phyloP scores from a whole-genome alignment of 1,139 yeast genomes.

The Debaryomyces psychrophilus region DNA sequence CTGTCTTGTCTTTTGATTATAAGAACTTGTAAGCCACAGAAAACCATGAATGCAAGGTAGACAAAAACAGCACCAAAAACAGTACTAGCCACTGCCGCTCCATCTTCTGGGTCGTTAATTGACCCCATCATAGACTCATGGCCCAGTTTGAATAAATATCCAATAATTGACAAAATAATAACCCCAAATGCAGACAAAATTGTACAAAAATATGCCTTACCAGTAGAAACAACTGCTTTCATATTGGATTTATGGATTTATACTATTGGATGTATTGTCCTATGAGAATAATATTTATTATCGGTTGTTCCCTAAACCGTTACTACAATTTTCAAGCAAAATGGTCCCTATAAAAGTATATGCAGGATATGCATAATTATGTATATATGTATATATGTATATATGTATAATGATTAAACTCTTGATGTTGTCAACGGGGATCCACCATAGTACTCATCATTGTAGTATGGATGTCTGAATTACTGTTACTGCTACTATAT shows the following conservation, averaged over 20 bases:
- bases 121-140: slow-evolving; percentile 96
- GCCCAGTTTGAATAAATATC: slow-evolving; percentile 73
- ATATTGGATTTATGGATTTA: slow-evolving; percentile 16
- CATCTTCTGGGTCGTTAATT: slow-evolving; percentile 86
- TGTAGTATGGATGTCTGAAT: slow-evolving; percentile 3
- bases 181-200: slow-evolving; percentile 89
- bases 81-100: slow-evolving; percentile 90
- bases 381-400: slow-evolving; percentile 1
- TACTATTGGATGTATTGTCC: not conserved
- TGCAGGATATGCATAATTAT: slow-evolving; percentile 3
- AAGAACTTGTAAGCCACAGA: slow-evolving; percentile 85
- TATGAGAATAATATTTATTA: not conserved
- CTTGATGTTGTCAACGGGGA: not conserved
- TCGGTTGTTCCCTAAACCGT: slow-evolving; percentile 1
- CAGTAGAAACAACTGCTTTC: slow-evolving; percentile 53
- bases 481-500: slow-evolving; percentile 20
- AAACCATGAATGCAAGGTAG: slow-evolving; percentile 74
- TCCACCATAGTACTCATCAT: not conserved
- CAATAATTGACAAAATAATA: slow-evolving; percentile 82
- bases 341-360: not conserved
- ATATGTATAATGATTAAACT: not conserved
- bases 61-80: slow-evolving; percentile 88
- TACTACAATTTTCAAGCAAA: slow-evolving; percentile 6
- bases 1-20: slow-evolving; percentile 63
- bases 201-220: slow-evolving; percentile 94